These are phyloP conservation scores for Claviceps pusilla DNA, from an alignment of 2,329 filamentous ascomycete species.

Conservation along the genomic window DNA sequence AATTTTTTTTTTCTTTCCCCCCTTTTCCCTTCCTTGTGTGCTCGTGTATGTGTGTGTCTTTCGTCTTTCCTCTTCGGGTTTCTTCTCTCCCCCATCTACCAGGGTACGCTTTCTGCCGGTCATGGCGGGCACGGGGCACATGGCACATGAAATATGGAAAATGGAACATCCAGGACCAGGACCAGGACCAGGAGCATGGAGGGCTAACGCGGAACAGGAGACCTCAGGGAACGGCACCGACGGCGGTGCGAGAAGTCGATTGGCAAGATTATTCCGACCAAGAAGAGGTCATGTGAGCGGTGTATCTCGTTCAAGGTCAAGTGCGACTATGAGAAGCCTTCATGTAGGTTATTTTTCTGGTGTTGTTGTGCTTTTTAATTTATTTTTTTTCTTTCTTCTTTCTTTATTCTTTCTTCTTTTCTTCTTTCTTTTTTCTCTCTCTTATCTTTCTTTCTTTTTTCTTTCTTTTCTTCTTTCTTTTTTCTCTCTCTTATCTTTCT, in stretches of 20 bases:
- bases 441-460: neutral
- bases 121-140: neutral
- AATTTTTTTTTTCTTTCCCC: neutral
- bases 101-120: neutral
- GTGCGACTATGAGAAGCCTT: slow-evolving; percentile 6
- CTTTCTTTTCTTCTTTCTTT: neutral
- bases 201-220: slow-evolving; percentile 1
- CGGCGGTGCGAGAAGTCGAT: slow-evolving; percentile 6
- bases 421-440: neutral
- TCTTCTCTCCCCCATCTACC: neutral
- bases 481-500: too few relatives aligned
- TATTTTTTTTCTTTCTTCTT: neutral
- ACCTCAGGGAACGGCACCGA: slow-evolving; percentile 5
- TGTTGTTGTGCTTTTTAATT: neutral
- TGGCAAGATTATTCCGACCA: slow-evolving; percentile 6
- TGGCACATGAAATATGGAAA: too few relatives aligned
- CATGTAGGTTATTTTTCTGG: slow-evolving; percentile 1
- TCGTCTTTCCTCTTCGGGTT: neutral
- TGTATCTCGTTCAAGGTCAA: slow-evolving; percentile 7
- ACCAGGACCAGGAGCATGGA: neutral
- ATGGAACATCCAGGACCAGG: too few relatives aligned
- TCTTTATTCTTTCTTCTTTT: neutral
- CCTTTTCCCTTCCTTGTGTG: neutral
- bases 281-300: slow-evolving; percentile 7
- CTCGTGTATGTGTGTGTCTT: too few relatives aligned